These are phyloP conservation scores for Colletotrichum lupini DNA, from an alignment of 2,329 filamentous ascomycete genomes.

Conservation along the genomic window DNA sequence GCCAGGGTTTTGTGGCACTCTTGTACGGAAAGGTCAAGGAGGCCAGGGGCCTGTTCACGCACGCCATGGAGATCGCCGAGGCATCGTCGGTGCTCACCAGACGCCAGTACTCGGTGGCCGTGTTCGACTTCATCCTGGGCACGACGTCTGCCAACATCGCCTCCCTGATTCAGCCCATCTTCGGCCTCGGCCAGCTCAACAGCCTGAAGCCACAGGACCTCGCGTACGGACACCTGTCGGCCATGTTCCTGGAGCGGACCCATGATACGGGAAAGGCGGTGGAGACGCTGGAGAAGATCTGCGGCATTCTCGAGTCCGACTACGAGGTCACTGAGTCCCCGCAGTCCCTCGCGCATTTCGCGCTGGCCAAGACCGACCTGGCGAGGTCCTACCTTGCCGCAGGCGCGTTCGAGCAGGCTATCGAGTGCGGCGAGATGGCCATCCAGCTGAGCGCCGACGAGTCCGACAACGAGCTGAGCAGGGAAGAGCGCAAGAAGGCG, in stretches of 20 bases:
- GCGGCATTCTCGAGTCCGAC: conserved; percentile 77
- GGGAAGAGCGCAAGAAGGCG: conserved; percentile 74
- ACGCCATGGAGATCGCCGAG: conserved; percentile 92
- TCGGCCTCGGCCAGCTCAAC: conserved; percentile 85
- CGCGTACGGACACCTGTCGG: conserved; percentile 79
- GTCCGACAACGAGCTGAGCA: conserved; percentile 72
- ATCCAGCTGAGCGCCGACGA: conserved; percentile 82
- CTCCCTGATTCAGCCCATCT: conserved; percentile 85
- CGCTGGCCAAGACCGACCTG: conserved; percentile 86
- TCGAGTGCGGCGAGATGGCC: conserved; percentile 83
- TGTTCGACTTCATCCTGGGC: conserved; percentile 83
- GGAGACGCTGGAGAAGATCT: conserved; percentile 72
- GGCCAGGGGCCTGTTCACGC: conserved; percentile 86
- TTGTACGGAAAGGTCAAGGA: conserved; percentile 80
- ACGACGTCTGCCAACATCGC: conserved; percentile 64
- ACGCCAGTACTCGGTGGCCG: conserved; percentile 80
- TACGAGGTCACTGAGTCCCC: conserved; percentile 87
- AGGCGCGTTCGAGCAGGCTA: conserved; percentile 73
- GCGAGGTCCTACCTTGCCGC: conserved; percentile 84
- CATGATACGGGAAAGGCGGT: conserved; percentile 75
- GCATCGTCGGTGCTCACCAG: conserved; percentile 79
- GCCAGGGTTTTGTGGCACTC: conserved; percentile 87
- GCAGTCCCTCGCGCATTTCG: conserved; percentile 78
- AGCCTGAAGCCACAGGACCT: conserved; percentile 77
- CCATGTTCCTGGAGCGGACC: conserved; percentile 85